phyloP scores from a whole-genome alignment of 148 eudicot genomes.

The Camellia lanceoleosa region DNA sequence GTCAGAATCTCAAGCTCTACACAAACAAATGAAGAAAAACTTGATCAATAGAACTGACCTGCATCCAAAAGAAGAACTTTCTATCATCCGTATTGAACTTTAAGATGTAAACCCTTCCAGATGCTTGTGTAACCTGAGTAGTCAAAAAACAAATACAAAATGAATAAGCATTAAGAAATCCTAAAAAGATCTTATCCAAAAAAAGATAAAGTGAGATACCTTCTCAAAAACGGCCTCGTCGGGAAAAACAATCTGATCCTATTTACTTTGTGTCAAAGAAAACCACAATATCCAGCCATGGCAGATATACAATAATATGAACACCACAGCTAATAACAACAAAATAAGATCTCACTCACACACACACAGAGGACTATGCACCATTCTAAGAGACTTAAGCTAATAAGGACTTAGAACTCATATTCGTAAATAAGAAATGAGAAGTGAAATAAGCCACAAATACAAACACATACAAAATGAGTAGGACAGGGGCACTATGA shows the following conservation, averaged over 20 bases:
- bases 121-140: constrained; percentile 74
- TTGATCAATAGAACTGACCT: constrained; percentile 38
- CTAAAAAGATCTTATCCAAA: not conserved
- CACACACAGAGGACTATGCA: not conserved
- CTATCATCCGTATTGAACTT: constrained; percentile 95
- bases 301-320: not conserved
- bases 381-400: too few relatives aligned
- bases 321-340: not conserved
- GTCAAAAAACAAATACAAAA: constrained; percentile 8
- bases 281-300: constrained; percentile 18
- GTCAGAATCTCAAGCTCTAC: constrained; percentile 4
- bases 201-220: constrained; percentile 37
- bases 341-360: not conserved
- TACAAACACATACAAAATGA: too few relatives aligned
- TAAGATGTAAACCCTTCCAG: constrained; percentile 88
- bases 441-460: not conserved
- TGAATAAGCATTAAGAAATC: not conserved
- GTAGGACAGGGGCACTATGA: too few relatives aligned
- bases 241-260: constrained; percentile 96
- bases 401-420: too few relatives aligned
- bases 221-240: constrained; percentile 90
- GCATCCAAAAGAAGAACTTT: constrained; percentile 97
- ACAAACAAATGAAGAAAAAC: not conserved
- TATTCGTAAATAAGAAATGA: too few relatives aligned
- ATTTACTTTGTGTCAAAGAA: constrained; percentile 37